These are phyloP conservation scores for Caryopteris hybrid DNA, from an alignment of 305 asterid species.

Conservation along the genomic window DNA sequence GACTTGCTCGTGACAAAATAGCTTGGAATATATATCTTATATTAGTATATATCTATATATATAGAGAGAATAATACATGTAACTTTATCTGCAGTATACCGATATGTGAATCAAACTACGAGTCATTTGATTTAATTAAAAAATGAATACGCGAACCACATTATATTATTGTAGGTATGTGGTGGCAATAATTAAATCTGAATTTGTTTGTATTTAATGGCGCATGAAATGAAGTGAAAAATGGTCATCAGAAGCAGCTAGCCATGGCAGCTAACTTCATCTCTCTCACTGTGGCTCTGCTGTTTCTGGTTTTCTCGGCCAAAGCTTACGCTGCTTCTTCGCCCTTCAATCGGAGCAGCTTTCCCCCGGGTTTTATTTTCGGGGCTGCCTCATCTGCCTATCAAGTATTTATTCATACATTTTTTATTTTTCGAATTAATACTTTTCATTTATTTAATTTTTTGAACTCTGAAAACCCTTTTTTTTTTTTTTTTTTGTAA, in stretches of 20 bases:
- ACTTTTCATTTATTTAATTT: not conserved
- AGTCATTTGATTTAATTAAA: too few relatives aligned
- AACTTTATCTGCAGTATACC: too few relatives aligned
- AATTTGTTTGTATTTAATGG: not conserved
- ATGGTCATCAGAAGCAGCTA: not conserved
- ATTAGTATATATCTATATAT: too few relatives aligned
- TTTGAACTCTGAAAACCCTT: too few relatives aligned
- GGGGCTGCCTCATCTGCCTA: conserved; percentile 57
- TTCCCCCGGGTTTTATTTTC: conserved; percentile 40
- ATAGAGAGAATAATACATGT: too few relatives aligned
- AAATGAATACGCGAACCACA: too few relatives aligned
- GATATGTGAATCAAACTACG: too few relatives aligned
- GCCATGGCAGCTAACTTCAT: not conserved
- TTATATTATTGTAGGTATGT: too few relatives aligned
- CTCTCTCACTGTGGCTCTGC: not conserved
- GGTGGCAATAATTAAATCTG: too few relatives aligned
- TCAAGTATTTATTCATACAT: conserved; percentile 25
- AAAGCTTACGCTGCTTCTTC: not conserved
- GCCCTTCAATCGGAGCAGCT: conserved; percentile 22
- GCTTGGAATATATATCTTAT: too few relatives aligned
- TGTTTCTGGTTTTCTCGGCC: not conserved
- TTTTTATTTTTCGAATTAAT: not conserved
- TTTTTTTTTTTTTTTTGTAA: not conserved
- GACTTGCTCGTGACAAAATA: too few relatives aligned
- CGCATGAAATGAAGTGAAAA: not conserved